A percentile compares a stretch with the other conserved stretches of the same genome.
Conservation (phyloP, 495 filamentous ascomycete genomes). For the Xanthoparmelia taractica region DNA sequence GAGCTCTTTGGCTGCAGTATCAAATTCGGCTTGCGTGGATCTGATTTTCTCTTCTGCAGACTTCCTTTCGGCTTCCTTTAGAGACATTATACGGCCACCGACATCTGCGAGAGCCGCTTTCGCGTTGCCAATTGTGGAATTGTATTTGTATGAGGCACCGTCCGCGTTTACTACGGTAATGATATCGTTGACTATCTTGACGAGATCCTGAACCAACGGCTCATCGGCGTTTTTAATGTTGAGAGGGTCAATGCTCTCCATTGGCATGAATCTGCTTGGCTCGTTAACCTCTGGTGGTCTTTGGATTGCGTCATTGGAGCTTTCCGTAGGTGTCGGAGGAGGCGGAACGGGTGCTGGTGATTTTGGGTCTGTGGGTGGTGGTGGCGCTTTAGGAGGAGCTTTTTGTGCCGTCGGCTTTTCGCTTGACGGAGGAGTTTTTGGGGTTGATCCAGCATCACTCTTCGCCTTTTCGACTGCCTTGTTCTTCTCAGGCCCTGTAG, state of each 20-base stretch:
- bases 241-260: conserved; percentile 64
- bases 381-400: conserved; percentile 6
- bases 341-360: conserved; percentile 26
- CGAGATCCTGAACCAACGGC: conserved; percentile 83
- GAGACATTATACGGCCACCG: conserved; percentile 59
- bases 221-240: conserved; percentile 67
- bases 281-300: conserved; percentile 49
- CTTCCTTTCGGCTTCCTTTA: conserved; percentile 58
- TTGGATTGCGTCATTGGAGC: conserved; percentile 23
- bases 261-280: conserved; percentile 50
- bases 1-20: conserved; percentile 70
- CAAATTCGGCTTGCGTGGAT: conserved; percentile 64
- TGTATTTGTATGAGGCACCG: conserved; percentile 62
- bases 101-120: conserved; percentile 75
- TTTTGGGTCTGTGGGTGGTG: conserved; percentile 26
- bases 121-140: conserved; percentile 65
- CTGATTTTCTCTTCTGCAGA: conserved; percentile 71
- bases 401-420: conserved; percentile 27
- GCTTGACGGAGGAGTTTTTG: conserved; percentile 23
- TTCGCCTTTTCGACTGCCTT: conserved; percentile 39
- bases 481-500: conserved; percentile 33
- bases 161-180: conserved; percentile 88
- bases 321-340: conserved; percentile 21
- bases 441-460: conserved; percentile 27
- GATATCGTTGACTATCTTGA: conserved; percentile 90